Evolutionary conservation across 2,329 filamentous ascomycete species (phyloP), one percentile per base, ranked within the genome.

Genomic region (Talaromyces sp.): DNA sequence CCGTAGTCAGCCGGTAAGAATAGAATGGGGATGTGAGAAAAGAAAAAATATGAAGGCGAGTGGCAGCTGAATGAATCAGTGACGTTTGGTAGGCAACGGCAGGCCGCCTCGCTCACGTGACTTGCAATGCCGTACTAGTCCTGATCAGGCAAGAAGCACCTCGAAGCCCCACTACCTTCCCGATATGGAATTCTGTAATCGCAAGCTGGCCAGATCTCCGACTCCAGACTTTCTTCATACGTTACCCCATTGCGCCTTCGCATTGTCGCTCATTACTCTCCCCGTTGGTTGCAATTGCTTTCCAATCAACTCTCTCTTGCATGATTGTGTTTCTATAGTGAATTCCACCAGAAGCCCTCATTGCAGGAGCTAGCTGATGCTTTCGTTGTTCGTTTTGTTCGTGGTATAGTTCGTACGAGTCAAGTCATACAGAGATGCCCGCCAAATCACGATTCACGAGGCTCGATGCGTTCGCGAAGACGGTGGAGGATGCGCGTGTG

Each of bases 381-480:
- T 63, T 62, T 56, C 31, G 25, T 38, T 62, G 36, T 56, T 31
- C 34, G 64, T 61, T 13, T 45, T 51, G 45, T 56, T 58, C 38
- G 51, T 49, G n/a, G 34, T 63, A 38, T 54, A 29, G 31, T 31
- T 36, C 36, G 6, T 29, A 31, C 49, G 15, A 29, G n/a, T 51
- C 53, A 22, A 31, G 38, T 36, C 38, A 13, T 38, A 34, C 64
- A 29, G 43, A 61, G 49, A 98, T 98, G 95, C 84, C 93, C 70
- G 82, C 89, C 75, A 97, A 96, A 84, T 96, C 92, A 72, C 89
- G 95, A 79, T 97, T 99, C 77, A 97, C 91, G 67, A 90, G 90
- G 86, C 91, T 99, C 69, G 95, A 99, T 80, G 95, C 95, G 85
- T 99, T 99, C 78, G 97, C 94, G 61, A 99, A 99, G 82, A 99